phyloP scores from a whole-genome alignment of 2,329 filamentous ascomycete species.

The Colletotrichum liaoningense region DNA sequence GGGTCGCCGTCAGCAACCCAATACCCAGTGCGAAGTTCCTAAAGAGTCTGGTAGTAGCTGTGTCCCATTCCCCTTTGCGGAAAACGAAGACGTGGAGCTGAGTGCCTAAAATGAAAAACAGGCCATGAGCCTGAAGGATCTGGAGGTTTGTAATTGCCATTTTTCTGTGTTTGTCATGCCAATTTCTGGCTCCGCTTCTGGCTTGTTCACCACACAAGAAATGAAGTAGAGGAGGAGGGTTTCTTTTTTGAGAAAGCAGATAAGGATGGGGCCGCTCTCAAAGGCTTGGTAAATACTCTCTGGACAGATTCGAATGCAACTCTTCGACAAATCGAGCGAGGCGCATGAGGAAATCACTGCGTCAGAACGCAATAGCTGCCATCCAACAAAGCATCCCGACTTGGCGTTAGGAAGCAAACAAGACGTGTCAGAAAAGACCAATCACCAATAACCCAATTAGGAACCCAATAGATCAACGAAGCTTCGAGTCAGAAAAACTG shows the following conservation, averaged over 20 bases:
- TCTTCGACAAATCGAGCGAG: background rate
- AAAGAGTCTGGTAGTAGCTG: constrained; percentile 32
- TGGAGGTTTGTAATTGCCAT: background rate
- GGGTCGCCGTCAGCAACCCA: constrained; percentile 11
- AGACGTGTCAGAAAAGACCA: constrained; percentile 5
- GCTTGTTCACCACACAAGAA: background rate
- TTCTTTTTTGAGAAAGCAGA: background rate
- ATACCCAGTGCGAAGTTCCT: constrained; percentile 16
- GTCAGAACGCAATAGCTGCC: background rate
- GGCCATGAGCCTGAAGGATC: background rate
- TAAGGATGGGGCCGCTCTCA: background rate
- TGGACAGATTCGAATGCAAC: no score
- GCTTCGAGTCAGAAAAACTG: constrained; percentile 22
- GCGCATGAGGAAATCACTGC: background rate
- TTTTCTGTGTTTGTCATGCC: background rate
- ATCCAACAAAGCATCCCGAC: background rate
- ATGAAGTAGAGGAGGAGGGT: background rate
- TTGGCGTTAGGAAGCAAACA: background rate
- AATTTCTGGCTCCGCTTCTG: background rate
- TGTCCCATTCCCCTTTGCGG: constrained; percentile 43
- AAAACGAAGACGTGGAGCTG: constrained; percentile 38
- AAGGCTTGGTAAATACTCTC: background rate
- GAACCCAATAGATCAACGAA: background rate
- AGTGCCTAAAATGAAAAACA: constrained; percentile 26
- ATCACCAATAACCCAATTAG: background rate